These are phyloP conservation scores for Noccaea caerulescens DNA, from an alignment of 345 rosid species.

Conservation along the genomic window DNA sequence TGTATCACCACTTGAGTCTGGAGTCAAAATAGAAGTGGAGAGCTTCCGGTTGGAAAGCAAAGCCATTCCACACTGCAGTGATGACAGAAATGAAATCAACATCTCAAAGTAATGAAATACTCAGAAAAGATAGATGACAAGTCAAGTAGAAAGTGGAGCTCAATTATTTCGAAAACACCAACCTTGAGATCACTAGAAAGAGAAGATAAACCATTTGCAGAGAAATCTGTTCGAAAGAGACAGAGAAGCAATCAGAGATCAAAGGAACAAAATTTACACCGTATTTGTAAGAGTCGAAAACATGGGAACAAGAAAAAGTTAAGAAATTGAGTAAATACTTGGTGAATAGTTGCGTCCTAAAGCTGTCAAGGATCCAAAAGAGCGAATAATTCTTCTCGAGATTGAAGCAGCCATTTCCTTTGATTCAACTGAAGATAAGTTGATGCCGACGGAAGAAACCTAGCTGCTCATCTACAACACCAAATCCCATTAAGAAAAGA, in stretches of 20 bases:
- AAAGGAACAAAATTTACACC: conserved; percentile 10
- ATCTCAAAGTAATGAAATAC: background rate
- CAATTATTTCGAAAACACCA: conserved; percentile 7
- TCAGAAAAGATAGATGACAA: background rate
- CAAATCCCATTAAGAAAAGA: background rate
- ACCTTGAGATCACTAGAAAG: conserved; percentile 34
- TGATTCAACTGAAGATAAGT: background rate
- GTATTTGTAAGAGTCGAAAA: conserved; percentile 20
- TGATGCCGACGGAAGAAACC: background rate
- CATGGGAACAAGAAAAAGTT: background rate
- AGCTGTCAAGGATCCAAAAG: conserved; percentile 46
- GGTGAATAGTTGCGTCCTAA: conserved; percentile 27
- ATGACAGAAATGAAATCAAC: background rate
- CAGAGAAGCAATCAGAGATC: conserved; percentile 15
- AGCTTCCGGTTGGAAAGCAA: conserved; percentile 52
- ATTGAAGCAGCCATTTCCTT: conserved; percentile 53
- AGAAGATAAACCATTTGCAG: conserved; percentile 31
- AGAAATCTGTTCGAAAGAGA: conserved; percentile 25
- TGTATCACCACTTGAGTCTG: conserved; percentile 54
- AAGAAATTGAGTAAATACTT: background rate
- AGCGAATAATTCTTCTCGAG: conserved; percentile 47
- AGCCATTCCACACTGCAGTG: conserved; percentile 51
- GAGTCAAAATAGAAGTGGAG: conserved; percentile 61
- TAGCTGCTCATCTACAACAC: conserved; percentile 38
- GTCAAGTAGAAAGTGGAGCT: conserved; percentile 7